phyloP scores from a whole-genome alignment of 768 basidiomycete species.

The Termitomyces eurrhizus region DNA sequence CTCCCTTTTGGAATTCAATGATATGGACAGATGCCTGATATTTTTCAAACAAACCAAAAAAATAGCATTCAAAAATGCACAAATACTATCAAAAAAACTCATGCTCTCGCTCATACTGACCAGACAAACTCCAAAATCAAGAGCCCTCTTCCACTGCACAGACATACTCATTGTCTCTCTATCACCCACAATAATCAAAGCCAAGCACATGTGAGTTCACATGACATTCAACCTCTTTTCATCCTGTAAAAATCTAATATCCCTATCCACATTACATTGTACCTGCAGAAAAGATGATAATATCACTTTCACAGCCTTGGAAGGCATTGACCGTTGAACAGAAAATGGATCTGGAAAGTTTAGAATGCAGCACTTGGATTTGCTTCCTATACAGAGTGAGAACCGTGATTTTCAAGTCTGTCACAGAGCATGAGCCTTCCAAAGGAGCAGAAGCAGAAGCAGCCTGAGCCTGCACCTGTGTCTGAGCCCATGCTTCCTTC shows the following conservation, averaged over 20 bases:
- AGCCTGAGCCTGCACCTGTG: slow-evolving; percentile 7
- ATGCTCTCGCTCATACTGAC: no score
- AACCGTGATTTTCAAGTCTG: slow-evolving; percentile 37
- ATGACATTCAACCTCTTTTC: slow-evolving; percentile 60
- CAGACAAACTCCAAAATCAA: no score
- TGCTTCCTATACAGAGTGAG: slow-evolving; percentile 64
- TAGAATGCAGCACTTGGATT: slow-evolving; percentile 38
- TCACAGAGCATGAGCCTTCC: slow-evolving; percentile 10
- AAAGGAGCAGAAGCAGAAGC: no score
- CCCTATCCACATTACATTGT: slow-evolving; percentile 52
- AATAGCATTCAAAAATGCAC: no score
- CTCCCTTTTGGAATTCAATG: no score
- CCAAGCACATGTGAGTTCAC: slow-evolving; percentile 62
- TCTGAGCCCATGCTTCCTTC: slow-evolving; percentile 17
- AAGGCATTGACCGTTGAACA: slow-evolving; percentile 59
- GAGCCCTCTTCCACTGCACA: slow-evolving; percentile 50
- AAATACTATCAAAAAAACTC: no score
- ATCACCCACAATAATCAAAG: slow-evolving; percentile 59
- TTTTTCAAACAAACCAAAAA: no score
- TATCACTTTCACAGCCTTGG: slow-evolving; percentile 66
- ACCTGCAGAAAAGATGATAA: slow-evolving; percentile 65
- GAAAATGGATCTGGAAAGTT: slow-evolving; percentile 31
- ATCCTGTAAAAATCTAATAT: slow-evolving; percentile 67
- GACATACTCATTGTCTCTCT: slow-evolving; percentile 42
- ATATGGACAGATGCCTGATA: no score